Evolutionary conservation across 352 stramenopile genomes (phyloP).

Genomic region (Globisporangium iwayamae): DNA sequence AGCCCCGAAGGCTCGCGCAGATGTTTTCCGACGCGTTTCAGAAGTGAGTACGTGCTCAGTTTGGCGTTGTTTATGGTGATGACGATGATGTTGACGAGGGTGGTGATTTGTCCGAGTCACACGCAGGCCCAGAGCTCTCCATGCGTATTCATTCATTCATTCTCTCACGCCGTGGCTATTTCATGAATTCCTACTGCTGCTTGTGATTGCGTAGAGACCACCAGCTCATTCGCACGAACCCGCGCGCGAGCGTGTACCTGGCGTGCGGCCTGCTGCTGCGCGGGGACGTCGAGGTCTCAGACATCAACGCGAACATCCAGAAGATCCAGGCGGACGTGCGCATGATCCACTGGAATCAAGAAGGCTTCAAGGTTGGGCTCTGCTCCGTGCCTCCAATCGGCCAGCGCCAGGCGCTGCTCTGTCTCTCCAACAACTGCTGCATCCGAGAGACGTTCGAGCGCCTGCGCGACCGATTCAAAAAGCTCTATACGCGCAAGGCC

Average conservation of each 20-base stretch:
- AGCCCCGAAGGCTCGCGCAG: constrained; percentile 52
- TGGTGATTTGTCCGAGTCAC: too few relatives aligned
- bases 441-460: constrained; percentile 81
- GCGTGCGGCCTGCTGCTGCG: constrained; percentile 84
- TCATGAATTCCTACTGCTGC: background rate
- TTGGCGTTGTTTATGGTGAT: background rate
- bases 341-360: constrained; percentile 91
- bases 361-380: constrained; percentile 89
- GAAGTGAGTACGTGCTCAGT: constrained; percentile 25
- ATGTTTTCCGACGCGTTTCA: constrained; percentile 70
- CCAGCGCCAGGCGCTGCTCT: constrained; percentile 65
- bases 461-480: constrained; percentile 69
- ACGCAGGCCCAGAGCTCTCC: too few relatives aligned
- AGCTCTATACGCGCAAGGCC: constrained; percentile 71
- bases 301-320: constrained; percentile 88
- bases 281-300: constrained; percentile 82
- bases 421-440: constrained; percentile 86
- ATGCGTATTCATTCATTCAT: too few relatives aligned
- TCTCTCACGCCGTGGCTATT: background rate
- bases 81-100: too few relatives aligned
- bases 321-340: constrained; percentile 71
- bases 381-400: constrained; percentile 63
- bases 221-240: constrained; percentile 76
- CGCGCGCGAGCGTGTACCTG: constrained; percentile 69
- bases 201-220: constrained; percentile 41